Evolutionary conservation across 2,329 filamentous ascomycete genomes (phyloP).

Genomic region (Trichoderma lentiforme): DNA sequence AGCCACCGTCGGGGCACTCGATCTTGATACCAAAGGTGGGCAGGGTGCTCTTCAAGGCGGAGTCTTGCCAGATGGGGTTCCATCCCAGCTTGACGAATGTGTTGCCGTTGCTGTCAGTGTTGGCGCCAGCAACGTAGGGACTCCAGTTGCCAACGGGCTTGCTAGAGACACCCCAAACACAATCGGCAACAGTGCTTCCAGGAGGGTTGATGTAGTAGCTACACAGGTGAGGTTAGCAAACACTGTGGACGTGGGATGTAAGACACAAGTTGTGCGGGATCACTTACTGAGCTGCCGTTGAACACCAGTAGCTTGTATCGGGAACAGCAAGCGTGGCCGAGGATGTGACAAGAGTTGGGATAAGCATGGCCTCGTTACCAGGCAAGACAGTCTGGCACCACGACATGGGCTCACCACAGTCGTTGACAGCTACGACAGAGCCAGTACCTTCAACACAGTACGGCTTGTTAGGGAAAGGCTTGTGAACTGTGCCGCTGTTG

Average conservation of each 20-base stretch:
- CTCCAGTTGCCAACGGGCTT: slow-evolving; percentile 72
- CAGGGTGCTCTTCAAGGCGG: slow-evolving; percentile 51
- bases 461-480: slow-evolving; percentile 64
- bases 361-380: slow-evolving; percentile 78
- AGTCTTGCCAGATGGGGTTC: slow-evolving; percentile 69
- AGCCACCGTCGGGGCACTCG: slow-evolving; percentile 62
- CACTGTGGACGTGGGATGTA: neutral
- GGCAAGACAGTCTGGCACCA: slow-evolving; percentile 79
- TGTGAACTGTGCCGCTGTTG: slow-evolving; percentile 59
- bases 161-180: slow-evolving; percentile 65
- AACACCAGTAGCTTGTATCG: slow-evolving; percentile 65
- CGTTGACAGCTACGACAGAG: slow-evolving; percentile 63
- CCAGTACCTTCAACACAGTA: slow-evolving; percentile 70
- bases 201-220: slow-evolving; percentile 78
- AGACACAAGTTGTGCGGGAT: neutral
- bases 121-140: slow-evolving; percentile 73
- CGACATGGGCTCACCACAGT: slow-evolving; percentile 58
- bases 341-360: slow-evolving; percentile 65
- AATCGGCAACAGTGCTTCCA: slow-evolving; percentile 61
- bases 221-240: neutral
- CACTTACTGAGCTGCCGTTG: slow-evolving; percentile 69
- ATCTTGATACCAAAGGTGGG: slow-evolving; percentile 69
- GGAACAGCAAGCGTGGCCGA: slow-evolving; percentile 66
- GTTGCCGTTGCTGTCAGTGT: slow-evolving; percentile 60
- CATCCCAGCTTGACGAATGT: slow-evolving; percentile 74